These are phyloP conservation scores for Sisymbrium irio DNA, from an alignment of 345 rosid genomes.

Conservation along the genomic window DNA sequence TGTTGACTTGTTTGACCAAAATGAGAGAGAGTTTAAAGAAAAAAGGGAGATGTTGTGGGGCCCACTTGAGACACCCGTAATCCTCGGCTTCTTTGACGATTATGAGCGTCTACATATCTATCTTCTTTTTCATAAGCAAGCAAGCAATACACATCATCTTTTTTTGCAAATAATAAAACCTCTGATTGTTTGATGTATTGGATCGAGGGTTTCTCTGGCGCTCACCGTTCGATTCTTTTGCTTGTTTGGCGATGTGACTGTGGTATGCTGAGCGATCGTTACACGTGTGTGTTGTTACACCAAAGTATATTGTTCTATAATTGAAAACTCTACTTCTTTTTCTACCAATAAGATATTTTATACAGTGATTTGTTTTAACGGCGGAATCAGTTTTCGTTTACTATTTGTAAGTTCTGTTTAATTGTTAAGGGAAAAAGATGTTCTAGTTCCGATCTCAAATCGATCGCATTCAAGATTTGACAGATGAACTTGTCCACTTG, in stretches of 20 bases:
- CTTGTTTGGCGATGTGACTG: conserved; percentile 15
- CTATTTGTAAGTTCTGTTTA: background rate
- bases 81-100: conserved; percentile 32
- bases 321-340: background rate
- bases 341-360: too few relatives aligned
- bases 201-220: conserved; percentile 18
- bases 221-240: conserved; percentile 26
- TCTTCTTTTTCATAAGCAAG: background rate
- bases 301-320: background rate
- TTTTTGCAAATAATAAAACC: background rate
- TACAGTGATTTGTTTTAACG: background rate
- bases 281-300: conserved; percentile 19
- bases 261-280: background rate
- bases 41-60: background rate
- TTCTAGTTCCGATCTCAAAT: background rate
- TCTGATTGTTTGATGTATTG: background rate
- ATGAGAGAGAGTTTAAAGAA: conserved; percentile 15
- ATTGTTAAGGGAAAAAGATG: background rate
- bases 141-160: background rate
- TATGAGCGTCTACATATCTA: background rate
- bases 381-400: background rate
- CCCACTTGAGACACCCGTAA: conserved; percentile 32
- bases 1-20: conserved; percentile 34
- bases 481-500: background rate
- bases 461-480: background rate